These are phyloP conservation scores for Dentipellis sp. DNA, from an alignment of 768 basidiomycete species.

Conservation along the genomic window DNA sequence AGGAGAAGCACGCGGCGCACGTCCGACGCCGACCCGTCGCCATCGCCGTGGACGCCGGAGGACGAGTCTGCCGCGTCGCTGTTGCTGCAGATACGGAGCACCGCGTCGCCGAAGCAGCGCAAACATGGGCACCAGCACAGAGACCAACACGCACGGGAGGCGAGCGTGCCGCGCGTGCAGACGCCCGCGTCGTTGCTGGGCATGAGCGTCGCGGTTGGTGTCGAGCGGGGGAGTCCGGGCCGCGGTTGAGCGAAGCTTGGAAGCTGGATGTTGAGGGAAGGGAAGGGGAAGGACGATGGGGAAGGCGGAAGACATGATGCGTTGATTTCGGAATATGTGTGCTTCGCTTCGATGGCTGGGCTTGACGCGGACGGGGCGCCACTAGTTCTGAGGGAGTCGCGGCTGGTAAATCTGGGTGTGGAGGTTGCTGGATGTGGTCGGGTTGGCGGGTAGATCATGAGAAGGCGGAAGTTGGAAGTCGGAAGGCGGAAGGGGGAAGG, in stretches of 20 bases:
- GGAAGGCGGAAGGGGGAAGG: too few relatives aligned
- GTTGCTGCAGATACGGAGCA: conserved; percentile 13
- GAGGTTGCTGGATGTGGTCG: too few relatives aligned
- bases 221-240: neutral
- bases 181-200: conserved; percentile 14
- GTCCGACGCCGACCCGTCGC: neutral
- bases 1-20: neutral
- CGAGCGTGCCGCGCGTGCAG: conserved; percentile 9
- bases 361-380: too few relatives aligned
- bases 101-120: conserved; percentile 1
- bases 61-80: conserved; percentile 13
- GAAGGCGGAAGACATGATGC: too few relatives aligned
- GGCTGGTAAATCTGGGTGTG: too few relatives aligned
- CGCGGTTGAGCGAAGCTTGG: neutral
- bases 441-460: too few relatives aligned
- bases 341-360: too few relatives aligned
- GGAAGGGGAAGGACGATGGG: too few relatives aligned
- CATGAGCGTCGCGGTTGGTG: conserved; percentile 3
- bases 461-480: too few relatives aligned
- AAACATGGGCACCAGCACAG: neutral
- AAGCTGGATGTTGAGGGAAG: neutral
- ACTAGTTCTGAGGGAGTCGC: too few relatives aligned
- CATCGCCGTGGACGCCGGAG: conserved; percentile 14
- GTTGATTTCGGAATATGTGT: too few relatives aligned
- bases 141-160: neutral